Conservation (phyloP, 2,329 filamentous ascomycete genomes). For the Neodidymelliopsis sp. region DNA sequence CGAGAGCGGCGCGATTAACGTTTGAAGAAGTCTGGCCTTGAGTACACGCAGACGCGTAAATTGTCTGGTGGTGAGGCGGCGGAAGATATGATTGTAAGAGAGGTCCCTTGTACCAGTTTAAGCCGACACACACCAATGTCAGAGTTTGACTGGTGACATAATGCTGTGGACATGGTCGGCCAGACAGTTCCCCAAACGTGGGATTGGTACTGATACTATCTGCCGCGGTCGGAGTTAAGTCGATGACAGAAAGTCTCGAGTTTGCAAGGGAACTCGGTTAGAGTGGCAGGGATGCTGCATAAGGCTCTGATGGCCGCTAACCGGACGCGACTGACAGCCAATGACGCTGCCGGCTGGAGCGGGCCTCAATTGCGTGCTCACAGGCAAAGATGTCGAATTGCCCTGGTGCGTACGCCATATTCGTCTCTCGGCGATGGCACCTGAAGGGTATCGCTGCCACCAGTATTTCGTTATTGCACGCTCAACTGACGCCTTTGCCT, state of each 20-base stretch:
- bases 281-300: conserved; percentile 35
- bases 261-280: conserved; percentile 35
- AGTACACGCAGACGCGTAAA: conserved; percentile 3
- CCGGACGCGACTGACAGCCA: conserved; percentile 27
- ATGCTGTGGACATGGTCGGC: conserved; percentile 24
- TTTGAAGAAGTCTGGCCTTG: conserved; percentile 3
- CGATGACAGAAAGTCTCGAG: conserved; percentile 22
- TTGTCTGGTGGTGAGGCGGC: conserved; percentile 9
- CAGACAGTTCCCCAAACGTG: conserved; percentile 5
- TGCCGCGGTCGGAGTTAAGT: conserved; percentile 21
- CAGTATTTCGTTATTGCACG: conserved; percentile 6
- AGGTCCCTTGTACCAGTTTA: conserved; percentile 5
- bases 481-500: conserved; percentile 11
- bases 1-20: conserved; percentile 4
- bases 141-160: conserved; percentile 36
- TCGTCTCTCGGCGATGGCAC: conserved; percentile 7
- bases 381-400: conserved; percentile 42
- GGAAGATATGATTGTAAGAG: conserved; percentile 2
- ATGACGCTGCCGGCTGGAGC: conserved; percentile 18
- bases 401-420: conserved; percentile 14
- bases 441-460: not conserved
- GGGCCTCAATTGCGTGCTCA: conserved; percentile 45
- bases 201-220: conserved; percentile 6
- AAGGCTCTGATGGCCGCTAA: conserved; percentile 30
- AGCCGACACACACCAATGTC: conserved; percentile 10